phyloP scores from a whole-genome alignment of 257 asterid genomes.

The Jacaranda mimosifolia region DNA sequence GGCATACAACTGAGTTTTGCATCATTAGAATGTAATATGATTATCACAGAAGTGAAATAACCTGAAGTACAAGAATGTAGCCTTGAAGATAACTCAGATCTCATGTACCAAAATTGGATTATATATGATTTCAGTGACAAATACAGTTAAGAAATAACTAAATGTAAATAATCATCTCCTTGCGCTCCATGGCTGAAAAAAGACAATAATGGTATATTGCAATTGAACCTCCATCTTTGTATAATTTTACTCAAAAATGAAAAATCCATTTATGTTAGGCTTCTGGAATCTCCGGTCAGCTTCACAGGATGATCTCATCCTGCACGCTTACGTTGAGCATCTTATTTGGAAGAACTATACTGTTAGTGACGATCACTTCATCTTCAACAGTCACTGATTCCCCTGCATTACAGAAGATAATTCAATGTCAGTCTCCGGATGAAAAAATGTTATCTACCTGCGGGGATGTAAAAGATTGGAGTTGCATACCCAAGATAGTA shows the following conservation, averaged over 20 bases:
- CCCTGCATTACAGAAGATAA: conserved; percentile 52
- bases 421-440: neutral
- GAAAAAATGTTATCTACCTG: neutral
- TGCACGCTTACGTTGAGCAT: conserved; percentile 75
- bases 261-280: conserved; percentile 4
- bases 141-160: neutral
- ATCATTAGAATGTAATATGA: no score
- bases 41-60: no score
- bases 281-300: conserved; percentile 10
- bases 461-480: neutral
- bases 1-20: no score
- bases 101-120: neutral
- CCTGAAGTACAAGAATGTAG: neutral
- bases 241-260: conserved; percentile 2
- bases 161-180: neutral
- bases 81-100: neutral
- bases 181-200: neutral
- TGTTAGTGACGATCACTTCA: conserved; percentile 74
- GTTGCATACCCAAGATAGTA: conserved; percentile 69
- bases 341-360: conserved; percentile 92
- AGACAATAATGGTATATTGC: neutral
- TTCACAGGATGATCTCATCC: conserved; percentile 80
- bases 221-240: neutral
- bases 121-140: neutral
- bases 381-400: conserved; percentile 85